Evolutionary conservation across 495 filamentous ascomycete species (phyloP).

Genomic region (Xylaria acuta): DNA sequence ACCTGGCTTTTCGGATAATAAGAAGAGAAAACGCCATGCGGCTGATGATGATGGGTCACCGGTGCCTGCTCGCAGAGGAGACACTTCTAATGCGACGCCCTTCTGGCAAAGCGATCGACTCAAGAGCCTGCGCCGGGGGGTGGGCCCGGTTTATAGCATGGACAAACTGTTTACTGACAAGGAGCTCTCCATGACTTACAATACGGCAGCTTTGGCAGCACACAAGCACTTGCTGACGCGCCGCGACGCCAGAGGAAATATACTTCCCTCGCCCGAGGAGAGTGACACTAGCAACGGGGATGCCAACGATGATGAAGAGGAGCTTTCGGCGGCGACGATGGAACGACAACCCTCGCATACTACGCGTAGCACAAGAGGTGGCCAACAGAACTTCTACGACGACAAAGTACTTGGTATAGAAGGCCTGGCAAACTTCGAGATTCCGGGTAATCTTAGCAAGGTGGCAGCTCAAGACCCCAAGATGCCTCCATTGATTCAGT

Average conservation of each 20-base stretch:
- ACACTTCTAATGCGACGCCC: constrained; percentile 58
- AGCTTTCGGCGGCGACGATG: constrained; percentile 67
- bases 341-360: constrained; percentile 75
- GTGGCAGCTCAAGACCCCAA: constrained; percentile 57
- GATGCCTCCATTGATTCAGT: constrained; percentile 65
- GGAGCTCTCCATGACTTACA: constrained; percentile 79
- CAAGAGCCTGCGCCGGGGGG: constrained; percentile 53
- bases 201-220: constrained; percentile 71
- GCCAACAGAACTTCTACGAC: constrained; percentile 59
- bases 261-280: constrained; percentile 54
- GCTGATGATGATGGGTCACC: constrained; percentile 75
- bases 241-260: constrained; percentile 55
- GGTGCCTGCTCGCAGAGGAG: constrained; percentile 58
- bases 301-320: constrained; percentile 55
- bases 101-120: constrained; percentile 58
- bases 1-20: constrained; percentile 64
- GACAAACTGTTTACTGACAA: constrained; percentile 94
- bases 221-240: constrained; percentile 60
- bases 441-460: constrained; percentile 61
- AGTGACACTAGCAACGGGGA: constrained; percentile 57
- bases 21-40: constrained; percentile 81
- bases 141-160: constrained; percentile 71
- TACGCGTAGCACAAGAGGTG: constrained; percentile 72
- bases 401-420: constrained; percentile 63
- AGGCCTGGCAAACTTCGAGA: constrained; percentile 66